A percentile compares a stretch with the other conserved stretches of the same genome.
Conservation (phyloP, 306 rosid species). For the Parietaria judaica region DNA sequence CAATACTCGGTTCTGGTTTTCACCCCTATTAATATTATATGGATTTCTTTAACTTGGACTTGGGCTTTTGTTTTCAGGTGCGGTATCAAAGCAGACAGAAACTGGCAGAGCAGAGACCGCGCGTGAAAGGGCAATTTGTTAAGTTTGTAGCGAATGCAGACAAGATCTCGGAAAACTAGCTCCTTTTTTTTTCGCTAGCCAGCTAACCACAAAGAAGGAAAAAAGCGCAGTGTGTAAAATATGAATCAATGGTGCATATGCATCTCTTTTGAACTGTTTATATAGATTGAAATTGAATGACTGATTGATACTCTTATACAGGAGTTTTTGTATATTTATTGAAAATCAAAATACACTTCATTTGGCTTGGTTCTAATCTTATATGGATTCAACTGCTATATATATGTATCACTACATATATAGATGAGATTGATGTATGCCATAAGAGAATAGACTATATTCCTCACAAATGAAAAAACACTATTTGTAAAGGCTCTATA, state of each 20-base stretch:
- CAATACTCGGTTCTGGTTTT: too few species aligned
- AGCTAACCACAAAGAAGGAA: background rate
- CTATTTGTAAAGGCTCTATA: too few species aligned
- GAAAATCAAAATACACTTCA: background rate
- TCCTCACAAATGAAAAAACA: too few species aligned
- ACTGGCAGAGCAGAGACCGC: constrained; percentile 69
- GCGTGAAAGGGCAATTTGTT: constrained; percentile 62
- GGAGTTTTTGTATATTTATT: background rate
- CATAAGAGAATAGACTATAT: too few species aligned
- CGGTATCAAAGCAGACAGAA: constrained; percentile 67
- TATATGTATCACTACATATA: too few species aligned
- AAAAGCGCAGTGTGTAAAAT: background rate
- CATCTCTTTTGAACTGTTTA: background rate
- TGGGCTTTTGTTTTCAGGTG: constrained; percentile 34
- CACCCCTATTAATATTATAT: too few species aligned
- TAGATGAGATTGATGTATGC: too few species aligned
- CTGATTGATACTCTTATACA: background rate
- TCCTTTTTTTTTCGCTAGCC: background rate
- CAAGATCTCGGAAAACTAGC: constrained; percentile 40
- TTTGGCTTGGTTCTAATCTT: background rate
- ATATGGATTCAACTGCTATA: background rate
- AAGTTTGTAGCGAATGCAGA: constrained; percentile 40
- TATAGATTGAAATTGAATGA: background rate
- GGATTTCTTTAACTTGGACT: constrained; percentile 6
- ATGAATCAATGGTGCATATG: constrained; percentile 1